Evolutionary conservation across 2,329 filamentous ascomycete species (phyloP).

Genomic region (Neodidymelliopsis sp.): DNA sequence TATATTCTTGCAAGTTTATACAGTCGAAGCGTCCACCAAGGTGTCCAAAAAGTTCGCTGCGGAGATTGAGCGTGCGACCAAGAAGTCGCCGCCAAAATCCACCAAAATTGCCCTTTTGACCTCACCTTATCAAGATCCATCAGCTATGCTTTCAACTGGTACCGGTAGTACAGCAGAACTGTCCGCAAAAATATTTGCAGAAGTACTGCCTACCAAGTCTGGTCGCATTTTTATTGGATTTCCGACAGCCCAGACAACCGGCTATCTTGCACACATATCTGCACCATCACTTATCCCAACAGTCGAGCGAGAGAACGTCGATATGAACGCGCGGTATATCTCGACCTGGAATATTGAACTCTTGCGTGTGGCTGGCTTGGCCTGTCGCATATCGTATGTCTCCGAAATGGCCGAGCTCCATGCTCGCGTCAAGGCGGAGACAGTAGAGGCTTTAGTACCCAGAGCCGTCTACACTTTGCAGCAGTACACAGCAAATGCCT

Average conservation of each 20-base stretch:
- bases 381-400: constrained; percentile 85
- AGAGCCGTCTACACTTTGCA: constrained; percentile 83
- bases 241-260: constrained; percentile 95
- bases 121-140: constrained; percentile 84
- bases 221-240: constrained; percentile 97
- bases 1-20: constrained; percentile 88
- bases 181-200: constrained; percentile 82
- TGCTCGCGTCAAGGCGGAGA: constrained; percentile 64
- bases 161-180: constrained; percentile 62
- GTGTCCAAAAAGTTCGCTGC: constrained; percentile 76
- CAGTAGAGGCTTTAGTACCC: constrained; percentile 71
- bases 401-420: constrained; percentile 74
- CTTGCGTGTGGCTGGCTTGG: constrained; percentile 86
- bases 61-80: constrained; percentile 93
- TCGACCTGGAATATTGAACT: constrained; percentile 96
- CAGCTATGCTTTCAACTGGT: constrained; percentile 66
- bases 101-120: constrained; percentile 89
- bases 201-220: constrained; percentile 86
- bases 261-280: constrained; percentile 90
- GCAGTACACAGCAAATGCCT: constrained; percentile 88
- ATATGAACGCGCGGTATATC: constrained; percentile 94
- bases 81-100: constrained; percentile 90
- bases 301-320: constrained; percentile 95
- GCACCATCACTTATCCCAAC: constrained; percentile 96
- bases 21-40: constrained; percentile 80